Evolutionary conservation across 441 rosid genomes (phyloP).

Genomic region (Gossypium gossypioides): DNA sequence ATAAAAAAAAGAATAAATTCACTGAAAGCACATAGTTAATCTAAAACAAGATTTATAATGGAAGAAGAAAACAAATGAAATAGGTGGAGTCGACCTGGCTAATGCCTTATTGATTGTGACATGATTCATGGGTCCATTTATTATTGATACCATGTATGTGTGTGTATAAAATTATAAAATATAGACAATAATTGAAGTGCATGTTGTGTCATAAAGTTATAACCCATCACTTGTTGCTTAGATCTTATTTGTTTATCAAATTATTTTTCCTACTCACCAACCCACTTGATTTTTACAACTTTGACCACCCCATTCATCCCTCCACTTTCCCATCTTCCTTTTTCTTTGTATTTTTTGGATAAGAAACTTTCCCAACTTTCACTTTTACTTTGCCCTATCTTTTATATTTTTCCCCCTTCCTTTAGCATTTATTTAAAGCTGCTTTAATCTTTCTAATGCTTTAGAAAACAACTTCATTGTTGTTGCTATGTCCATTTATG

Average conservation of each 20-base stretch:
- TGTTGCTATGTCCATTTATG: background rate
- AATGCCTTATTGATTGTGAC: background rate
- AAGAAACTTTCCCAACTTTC: background rate
- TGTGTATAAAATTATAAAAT: background rate
- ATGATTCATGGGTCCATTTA: background rate
- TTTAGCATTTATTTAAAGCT: background rate
- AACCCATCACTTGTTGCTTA: background rate
- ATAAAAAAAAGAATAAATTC: too few relatives aligned
- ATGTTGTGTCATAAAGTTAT: constrained; percentile 11
- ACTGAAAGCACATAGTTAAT: too few relatives aligned
- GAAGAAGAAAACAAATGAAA: background rate
- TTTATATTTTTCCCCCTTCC: background rate
- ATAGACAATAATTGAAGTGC: background rate
- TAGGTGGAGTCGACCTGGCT: background rate
- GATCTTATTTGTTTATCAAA: background rate
- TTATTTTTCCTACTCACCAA: background rate
- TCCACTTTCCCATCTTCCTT: background rate
- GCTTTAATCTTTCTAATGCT: constrained; percentile 1
- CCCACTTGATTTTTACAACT: constrained; percentile 10
- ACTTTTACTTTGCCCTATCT: background rate
- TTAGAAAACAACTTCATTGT: background rate
- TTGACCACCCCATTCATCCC: background rate
- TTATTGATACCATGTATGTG: background rate
- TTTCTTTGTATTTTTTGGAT: background rate
- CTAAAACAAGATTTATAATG: too few relatives aligned